Evolutionary conservation across 768 basidiomycete species (phyloP).

Genomic region (Amanita phalloides): DNA sequence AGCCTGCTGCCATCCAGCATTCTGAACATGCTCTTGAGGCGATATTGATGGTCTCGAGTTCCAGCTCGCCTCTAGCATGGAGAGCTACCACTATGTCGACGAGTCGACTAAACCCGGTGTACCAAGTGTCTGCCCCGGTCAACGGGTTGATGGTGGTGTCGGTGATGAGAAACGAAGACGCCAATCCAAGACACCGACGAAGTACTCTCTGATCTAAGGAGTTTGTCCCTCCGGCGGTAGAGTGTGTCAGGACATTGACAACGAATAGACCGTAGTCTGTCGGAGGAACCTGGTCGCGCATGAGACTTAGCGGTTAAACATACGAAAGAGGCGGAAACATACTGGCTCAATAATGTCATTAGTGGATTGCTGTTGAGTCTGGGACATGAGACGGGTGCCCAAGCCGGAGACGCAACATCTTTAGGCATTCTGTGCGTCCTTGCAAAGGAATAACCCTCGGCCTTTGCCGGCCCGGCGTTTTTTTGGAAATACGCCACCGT

Average conservation of each 20-base stretch:
- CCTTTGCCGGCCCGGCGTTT: constrained; percentile 1
- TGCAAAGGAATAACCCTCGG: not conserved
- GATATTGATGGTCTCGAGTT: constrained; percentile 65
- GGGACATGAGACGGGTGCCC: constrained; percentile 2
- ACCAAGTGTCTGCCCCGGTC: constrained; percentile 51
- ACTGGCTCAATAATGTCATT: not conserved
- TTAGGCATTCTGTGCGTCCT: not conserved
- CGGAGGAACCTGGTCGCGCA: constrained; percentile 20
- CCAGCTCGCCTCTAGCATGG: constrained; percentile 54
- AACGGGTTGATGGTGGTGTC: constrained; percentile 58
- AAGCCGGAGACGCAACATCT: not conserved
- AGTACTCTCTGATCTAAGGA: constrained; percentile 51
- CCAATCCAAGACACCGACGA: constrained; percentile 54
- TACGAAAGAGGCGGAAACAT: constrained; percentile 6
- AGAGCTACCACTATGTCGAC: constrained; percentile 68
- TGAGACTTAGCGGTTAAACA: not conserved
- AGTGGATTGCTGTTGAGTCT: not conserved
- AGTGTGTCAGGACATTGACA: constrained; percentile 35
- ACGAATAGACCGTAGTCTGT: constrained; percentile 59
- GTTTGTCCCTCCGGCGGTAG: constrained; percentile 30
- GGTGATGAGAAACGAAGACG: constrained; percentile 72
- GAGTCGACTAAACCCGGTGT: constrained; percentile 52
- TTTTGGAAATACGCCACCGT: not conserved
- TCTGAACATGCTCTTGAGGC: constrained; percentile 68
- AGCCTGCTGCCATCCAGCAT: constrained; percentile 65